Conservation (phyloP, 805 yeast species). For the Pichia gijzeniarum region DNA sequence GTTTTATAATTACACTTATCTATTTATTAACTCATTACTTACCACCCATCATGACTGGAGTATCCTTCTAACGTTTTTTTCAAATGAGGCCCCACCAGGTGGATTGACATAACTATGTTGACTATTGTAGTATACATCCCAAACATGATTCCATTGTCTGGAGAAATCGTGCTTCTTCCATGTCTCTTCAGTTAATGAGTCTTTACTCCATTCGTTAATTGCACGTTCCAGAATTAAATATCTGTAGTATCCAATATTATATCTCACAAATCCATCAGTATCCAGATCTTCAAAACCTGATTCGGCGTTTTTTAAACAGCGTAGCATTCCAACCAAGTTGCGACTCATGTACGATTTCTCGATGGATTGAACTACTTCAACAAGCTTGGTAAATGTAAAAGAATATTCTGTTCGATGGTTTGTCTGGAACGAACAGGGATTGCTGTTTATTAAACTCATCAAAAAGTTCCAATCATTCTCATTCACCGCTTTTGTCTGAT, state of each 20-base stretch:
- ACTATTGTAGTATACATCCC: constrained; percentile 10
- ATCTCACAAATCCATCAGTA: not conserved
- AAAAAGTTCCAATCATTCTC: constrained; percentile 4
- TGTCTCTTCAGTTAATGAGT: not conserved
- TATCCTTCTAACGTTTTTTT: constrained; percentile 1
- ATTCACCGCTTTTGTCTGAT: not conserved
- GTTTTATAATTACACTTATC: not conserved
- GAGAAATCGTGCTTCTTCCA: constrained; percentile 4
- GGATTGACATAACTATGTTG: not conserved
- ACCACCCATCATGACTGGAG: not conserved
- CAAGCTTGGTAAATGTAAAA: not conserved
- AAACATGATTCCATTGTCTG: constrained; percentile 10
- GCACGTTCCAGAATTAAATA: constrained; percentile 4
- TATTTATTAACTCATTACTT: constrained; percentile 4
- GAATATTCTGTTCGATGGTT: not conserved
- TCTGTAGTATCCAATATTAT: constrained; percentile 1
- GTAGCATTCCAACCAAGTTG: constrained; percentile 4
- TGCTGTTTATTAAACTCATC: not conserved
- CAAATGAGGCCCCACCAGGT: constrained; percentile 5
- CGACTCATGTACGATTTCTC: not conserved
- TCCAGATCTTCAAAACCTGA: constrained; percentile 5
- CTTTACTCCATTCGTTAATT: constrained; percentile 6
- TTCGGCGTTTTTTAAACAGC: constrained; percentile 7
- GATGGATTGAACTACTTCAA: not conserved
- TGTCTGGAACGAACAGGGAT: not conserved